Conservation (phyloP, 352 stramenopile species). For the Pythium insidiosum region DNA sequence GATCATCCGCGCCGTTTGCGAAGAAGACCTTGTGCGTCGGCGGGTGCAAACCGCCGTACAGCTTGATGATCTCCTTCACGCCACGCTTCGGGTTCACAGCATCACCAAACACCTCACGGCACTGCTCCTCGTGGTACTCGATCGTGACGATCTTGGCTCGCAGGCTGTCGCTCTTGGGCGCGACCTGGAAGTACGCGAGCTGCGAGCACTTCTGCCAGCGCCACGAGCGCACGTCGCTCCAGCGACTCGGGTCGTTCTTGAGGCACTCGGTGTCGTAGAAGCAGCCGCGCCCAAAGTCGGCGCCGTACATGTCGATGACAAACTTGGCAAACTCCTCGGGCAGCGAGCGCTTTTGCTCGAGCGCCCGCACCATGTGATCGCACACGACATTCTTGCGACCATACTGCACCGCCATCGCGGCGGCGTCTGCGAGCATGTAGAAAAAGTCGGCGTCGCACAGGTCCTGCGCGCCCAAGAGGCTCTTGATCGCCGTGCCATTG, state of each 20-base stretch:
- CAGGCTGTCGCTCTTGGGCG: conserved; percentile 45
- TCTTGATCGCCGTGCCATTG: conserved; percentile 52
- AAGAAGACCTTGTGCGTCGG: conserved; percentile 78
- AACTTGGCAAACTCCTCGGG: conserved; percentile 74
- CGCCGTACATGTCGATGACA: conserved; percentile 71
- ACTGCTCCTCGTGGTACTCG: conserved; percentile 78
- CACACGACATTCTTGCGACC: conserved; percentile 79
- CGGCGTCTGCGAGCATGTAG: conserved; percentile 86
- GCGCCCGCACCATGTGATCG: conserved; percentile 35
- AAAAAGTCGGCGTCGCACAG: conserved; percentile 77
- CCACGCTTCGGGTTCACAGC: conserved; percentile 45
- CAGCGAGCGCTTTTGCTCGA: conserved; percentile 40
- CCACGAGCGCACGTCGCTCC: conserved; percentile 77
- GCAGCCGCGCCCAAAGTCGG: conserved; percentile 62
- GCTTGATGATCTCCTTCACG: conserved; percentile 49
- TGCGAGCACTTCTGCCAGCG: conserved; percentile 84
- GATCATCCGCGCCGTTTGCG: conserved; percentile 76
- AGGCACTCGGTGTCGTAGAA: conserved; percentile 84
- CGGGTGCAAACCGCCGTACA: conserved; percentile 72
- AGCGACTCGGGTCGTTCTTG: conserved; percentile 30
- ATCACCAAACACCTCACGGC: conserved; percentile 60
- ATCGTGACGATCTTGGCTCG: conserved; percentile 60
- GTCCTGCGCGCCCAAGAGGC: conserved; percentile 46
- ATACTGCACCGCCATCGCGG: conserved; percentile 86
- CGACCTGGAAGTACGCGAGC: conserved; percentile 84